Base-by-base conservation (phyloP, 2,329 filamentous ascomycete species). In the Colletotrichum sp. region DNA sequence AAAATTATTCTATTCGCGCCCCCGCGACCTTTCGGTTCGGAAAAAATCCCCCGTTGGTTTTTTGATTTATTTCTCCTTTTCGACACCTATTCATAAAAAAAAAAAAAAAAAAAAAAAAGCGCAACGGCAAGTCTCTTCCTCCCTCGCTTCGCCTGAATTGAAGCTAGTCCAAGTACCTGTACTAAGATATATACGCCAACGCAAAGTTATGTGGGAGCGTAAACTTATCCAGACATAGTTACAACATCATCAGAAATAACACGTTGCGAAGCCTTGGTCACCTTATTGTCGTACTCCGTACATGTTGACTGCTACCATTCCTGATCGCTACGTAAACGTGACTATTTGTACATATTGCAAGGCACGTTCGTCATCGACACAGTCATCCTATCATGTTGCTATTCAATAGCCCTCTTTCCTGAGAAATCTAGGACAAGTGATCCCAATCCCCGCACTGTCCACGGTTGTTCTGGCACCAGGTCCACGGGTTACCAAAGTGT, bases 371-470 rank as follows among this genome's bases (percentile, higher is more conserved):
- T 6, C 39, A 0, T 44, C 19, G 19, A n/a, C 39, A 5, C 16
- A 34, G 11, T 12, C 13, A 13, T 12, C 25, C 25, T 4, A 25
- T 4, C 25, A 25, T 4, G 3, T 25, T 25, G 25, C 25, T 4
- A 4, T 25, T 44, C 5, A 11, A n/a, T 48, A 19, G 9, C 1
- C 1, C 19, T 48, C 19, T 1, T 0, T 12, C 16, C 7, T 12
- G 44, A 8, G 44, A 48, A 48, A 7, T 48, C 44, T 48, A 22
- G 4, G n/a, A 22, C 2, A 48, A 22, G 44, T 57, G n/a, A 32
- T 57, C 28, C 65, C 28, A 68, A 19, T 68, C n/a, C 5, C 65
- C 65, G 9, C 65, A 57, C 28, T 68, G 11, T 32, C 44, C 65
- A 9, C 6, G 27, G 28, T 68, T 32, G 2, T n/a, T 30, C 6